phyloP scores from a whole-genome alignment of 768 basidiomycete species.

The Lentinus brumalis region DNA sequence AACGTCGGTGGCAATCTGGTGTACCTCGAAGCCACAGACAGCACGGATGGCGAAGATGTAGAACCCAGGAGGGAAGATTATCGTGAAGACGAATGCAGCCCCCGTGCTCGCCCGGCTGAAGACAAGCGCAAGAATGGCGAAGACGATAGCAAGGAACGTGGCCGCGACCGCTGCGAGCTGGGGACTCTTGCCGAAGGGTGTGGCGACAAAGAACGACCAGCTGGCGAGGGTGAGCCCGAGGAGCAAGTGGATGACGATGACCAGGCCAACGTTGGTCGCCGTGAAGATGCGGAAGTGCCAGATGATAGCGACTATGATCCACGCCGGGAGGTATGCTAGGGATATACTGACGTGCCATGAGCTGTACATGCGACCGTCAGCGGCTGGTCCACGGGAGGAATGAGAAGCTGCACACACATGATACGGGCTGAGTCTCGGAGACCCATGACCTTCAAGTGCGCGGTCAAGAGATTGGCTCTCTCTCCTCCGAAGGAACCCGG shows the following conservation, averaged over 20 bases:
- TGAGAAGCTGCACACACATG: slow-evolving; percentile 38
- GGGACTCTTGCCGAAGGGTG: slow-evolving; percentile 71
- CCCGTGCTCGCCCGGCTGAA: slow-evolving; percentile 42
- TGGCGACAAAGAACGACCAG: slow-evolving; percentile 71
- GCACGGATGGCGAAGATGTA: slow-evolving; percentile 73
- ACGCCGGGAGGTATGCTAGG: slow-evolving; percentile 72
- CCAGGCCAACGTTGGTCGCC: slow-evolving; percentile 55
- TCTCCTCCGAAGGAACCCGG: slow-evolving; percentile 72
- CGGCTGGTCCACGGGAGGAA: not conserved
- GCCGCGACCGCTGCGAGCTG: slow-evolving; percentile 69
- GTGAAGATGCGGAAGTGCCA: slow-evolving; percentile 74
- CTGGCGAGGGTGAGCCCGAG: slow-evolving; percentile 68
- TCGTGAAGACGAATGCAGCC: slow-evolving; percentile 60
- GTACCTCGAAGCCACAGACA: slow-evolving; percentile 68
- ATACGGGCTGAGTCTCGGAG: slow-evolving; percentile 70
- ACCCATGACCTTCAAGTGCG: slow-evolving; percentile 83
- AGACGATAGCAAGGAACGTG: slow-evolving; percentile 64
- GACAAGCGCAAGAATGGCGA: slow-evolving; percentile 68
- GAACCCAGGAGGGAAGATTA: slow-evolving; percentile 76
- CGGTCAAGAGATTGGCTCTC: slow-evolving; percentile 62
- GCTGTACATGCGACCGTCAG: slow-evolving; percentile 23
- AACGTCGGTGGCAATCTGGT: slow-evolving; percentile 54
- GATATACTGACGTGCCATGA: slow-evolving; percentile 72
- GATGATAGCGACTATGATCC: slow-evolving; percentile 64
- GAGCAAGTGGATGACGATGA: slow-evolving; percentile 67